These are phyloP conservation scores for Cyberlindnera mississippiensis DNA, from an alignment of 805 yeast species.

Conservation along the genomic window DNA sequence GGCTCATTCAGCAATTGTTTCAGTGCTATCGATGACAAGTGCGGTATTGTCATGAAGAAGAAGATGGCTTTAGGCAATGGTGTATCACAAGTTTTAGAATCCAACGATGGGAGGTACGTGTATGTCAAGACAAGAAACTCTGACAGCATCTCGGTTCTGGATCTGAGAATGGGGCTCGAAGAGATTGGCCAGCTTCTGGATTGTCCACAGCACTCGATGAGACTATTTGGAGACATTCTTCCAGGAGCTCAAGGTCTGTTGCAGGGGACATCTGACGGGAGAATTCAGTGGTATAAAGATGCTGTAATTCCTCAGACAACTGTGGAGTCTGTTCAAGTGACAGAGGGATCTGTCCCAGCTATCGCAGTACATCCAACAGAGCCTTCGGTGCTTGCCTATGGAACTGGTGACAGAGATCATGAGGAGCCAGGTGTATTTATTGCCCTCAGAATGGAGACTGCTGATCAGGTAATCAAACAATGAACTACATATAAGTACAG, in stretches of 20 bases:
- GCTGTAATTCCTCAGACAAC: conserved; percentile 21
- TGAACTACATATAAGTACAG: no score
- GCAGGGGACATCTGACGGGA: conserved; percentile 26
- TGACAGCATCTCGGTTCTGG: conserved; percentile 31
- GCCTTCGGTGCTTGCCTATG: conserved; percentile 12
- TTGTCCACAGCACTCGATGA: conserved; percentile 19
- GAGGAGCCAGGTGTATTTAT: conserved; percentile 5
- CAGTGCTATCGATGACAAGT: conserved; percentile 27
- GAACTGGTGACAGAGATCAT: conserved; percentile 21
- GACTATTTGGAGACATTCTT: conserved; percentile 23
- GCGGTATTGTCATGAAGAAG: conserved; percentile 16
- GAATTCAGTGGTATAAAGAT: conserved; percentile 21
- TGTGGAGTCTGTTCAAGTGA: neutral
- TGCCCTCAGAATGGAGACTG: neutral
- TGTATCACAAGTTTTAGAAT: conserved; percentile 32
- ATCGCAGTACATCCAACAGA: conserved; percentile 18
- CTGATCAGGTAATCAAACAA: conserved; percentile 50
- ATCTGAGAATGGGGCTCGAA: conserved; percentile 30
- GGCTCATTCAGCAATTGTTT: conserved; percentile 33
- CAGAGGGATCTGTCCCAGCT: conserved; percentile 14
- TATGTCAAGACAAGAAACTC: conserved; percentile 32
- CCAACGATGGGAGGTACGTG: conserved; percentile 34
- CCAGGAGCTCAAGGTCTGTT: conserved; percentile 27
- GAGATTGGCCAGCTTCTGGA: conserved; percentile 11
- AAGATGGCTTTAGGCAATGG: conserved; percentile 28